phyloP scores from a whole-genome alignment of 208 protist species.

The Jaenimonas drosophilae region DNA sequence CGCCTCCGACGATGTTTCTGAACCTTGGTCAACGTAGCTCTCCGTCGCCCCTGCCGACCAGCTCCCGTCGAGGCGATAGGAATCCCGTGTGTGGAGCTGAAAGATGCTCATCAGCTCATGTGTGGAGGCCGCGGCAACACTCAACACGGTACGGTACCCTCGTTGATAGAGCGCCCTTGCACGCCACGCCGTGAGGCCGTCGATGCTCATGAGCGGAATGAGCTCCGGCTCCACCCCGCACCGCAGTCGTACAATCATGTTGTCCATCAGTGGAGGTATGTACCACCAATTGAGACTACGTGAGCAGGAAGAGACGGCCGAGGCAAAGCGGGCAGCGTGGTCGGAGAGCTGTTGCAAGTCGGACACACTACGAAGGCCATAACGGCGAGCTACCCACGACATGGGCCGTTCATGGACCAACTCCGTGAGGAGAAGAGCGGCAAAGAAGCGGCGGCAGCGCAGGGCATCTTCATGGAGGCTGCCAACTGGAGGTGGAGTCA shows the following conservation, averaged over 20 bases:
- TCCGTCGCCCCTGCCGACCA: background rate
- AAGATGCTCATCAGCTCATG: slow-evolving; percentile 7
- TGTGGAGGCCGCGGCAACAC: slow-evolving; percentile 10
- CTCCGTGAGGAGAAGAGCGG: slow-evolving; percentile 19
- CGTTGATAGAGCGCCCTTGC: slow-evolving; percentile 24
- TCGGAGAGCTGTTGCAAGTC: slow-evolving; percentile 16
- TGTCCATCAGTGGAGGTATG: slow-evolving; percentile 17
- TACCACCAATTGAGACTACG: slow-evolving; percentile 26
- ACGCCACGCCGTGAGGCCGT: slow-evolving; percentile 11
- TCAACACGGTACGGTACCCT: slow-evolving; percentile 14
- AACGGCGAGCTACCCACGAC: slow-evolving; percentile 8
- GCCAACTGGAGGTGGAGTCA: background rate
- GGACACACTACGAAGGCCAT: slow-evolving; percentile 4
- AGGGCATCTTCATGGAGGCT: background rate
- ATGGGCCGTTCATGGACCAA: slow-evolving; percentile 14
- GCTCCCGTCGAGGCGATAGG: background rate
- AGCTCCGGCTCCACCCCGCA: slow-evolving; percentile 23
- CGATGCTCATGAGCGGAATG: slow-evolving; percentile 27
- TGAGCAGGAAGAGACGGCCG: slow-evolving; percentile 20
- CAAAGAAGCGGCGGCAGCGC: slow-evolving; percentile 19
- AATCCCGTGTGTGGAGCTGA: background rate
- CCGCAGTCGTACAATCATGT: slow-evolving; percentile 12
- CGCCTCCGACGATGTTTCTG: background rate
- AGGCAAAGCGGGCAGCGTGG: slow-evolving; percentile 10
- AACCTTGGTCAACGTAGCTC: background rate